phyloP scores from a whole-genome alignment of 176 grass and related monocot species.

The Oryza officinalis region DNA sequence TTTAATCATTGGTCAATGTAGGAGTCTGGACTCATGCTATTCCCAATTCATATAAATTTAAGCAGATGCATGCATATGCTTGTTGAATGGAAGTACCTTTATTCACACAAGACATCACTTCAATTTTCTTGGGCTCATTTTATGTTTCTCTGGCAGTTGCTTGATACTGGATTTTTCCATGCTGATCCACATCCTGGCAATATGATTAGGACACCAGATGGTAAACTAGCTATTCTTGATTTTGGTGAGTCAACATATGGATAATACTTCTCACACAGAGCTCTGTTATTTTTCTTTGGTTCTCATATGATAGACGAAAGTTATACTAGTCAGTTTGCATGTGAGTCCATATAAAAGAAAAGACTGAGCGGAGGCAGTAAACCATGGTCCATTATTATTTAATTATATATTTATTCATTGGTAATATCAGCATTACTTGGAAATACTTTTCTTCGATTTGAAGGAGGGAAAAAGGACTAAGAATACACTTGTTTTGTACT shows the following conservation, averaged over 20 bases:
- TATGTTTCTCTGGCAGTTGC: conserved; percentile 57
- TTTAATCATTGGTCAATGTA: not conserved
- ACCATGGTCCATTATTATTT: not conserved
- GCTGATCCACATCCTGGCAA: conserved; percentile 98
- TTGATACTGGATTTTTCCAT: conserved; percentile 98
- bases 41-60: not conserved
- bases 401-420: not conserved
- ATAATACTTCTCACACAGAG: not conserved
- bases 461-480: not conserved
- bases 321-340: not conserved
- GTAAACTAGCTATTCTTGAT: conserved; percentile 99
- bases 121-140: not conserved
- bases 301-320: conserved; percentile 15
- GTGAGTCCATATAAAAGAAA: not conserved
- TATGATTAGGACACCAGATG: conserved; percentile 97
- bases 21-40: not conserved
- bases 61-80: not conserved
- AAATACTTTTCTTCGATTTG: not conserved
- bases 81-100: conserved; percentile 1
- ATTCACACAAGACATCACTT: not conserved
- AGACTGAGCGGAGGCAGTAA: not conserved
- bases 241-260: conserved; percentile 68
- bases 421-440: not conserved
- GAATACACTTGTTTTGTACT: not conserved
- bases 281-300: not conserved